Conservation (phyloP, 2,329 filamentous ascomycete species). For the Aurifilum marmelostoma region DNA sequence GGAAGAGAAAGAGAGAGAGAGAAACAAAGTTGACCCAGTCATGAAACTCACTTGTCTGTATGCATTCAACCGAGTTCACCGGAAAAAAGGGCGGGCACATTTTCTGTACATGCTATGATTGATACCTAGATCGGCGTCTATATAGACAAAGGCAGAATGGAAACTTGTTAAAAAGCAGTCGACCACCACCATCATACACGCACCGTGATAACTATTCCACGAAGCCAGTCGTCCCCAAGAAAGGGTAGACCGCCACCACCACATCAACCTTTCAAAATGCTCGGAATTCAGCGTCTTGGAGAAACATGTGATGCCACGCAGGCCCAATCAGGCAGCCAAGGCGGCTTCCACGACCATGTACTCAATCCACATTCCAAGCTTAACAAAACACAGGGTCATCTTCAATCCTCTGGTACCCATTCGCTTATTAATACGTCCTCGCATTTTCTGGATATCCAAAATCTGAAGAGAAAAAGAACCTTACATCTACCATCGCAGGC, state of each 20-base stretch:
- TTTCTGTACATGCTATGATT: conserved; percentile 29
- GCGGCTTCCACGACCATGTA: no score
- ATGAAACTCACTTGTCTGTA: background rate
- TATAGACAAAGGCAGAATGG: conserved; percentile 24
- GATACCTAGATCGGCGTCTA: conserved; percentile 30
- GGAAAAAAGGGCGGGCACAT: background rate
- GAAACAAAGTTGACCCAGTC: background rate
- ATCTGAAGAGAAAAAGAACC: background rate
- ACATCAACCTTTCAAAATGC: background rate
- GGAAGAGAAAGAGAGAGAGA: background rate
- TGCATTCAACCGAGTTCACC: background rate
- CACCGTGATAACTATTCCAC: no score
- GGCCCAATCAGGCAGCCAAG: no score
- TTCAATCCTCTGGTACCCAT: no score
- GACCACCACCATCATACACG: background rate
- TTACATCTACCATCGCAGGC: background rate
- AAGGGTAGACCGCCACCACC: no score
- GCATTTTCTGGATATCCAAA: background rate
- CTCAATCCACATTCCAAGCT: background rate
- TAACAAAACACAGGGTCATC: no score
- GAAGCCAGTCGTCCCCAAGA: no score
- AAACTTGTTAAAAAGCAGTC: background rate
- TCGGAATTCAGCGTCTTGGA: no score
- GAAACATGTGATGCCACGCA: no score
- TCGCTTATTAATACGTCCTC: background rate